Evolutionary conservation across 345 rosid genomes (phyloP).

Genomic region (Chamaenerion angustifolium): DNA sequence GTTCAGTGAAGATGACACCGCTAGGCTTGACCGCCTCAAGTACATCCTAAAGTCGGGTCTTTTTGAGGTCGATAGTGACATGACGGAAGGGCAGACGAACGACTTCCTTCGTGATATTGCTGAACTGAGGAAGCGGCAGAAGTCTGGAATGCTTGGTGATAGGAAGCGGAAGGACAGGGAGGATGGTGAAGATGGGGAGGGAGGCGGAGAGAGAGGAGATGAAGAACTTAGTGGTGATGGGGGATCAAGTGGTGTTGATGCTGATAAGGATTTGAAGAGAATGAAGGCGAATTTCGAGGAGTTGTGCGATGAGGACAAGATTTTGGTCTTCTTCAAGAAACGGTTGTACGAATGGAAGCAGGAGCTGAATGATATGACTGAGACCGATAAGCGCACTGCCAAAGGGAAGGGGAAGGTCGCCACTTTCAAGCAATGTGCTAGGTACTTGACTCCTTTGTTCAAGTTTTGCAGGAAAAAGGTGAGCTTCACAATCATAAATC

Average conservation of each 20-base stretch:
- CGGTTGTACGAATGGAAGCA: conserved; percentile 89
- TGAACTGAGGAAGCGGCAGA: conserved; percentile 89
- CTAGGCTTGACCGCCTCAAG: conserved; percentile 77
- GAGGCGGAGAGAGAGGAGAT: conserved; percentile 59
- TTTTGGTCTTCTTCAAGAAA: conserved; percentile 80
- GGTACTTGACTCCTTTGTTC: conserved; percentile 83
- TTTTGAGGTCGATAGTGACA: conserved; percentile 88
- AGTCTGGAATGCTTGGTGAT: conserved; percentile 53
- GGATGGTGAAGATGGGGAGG: conserved; percentile 59
- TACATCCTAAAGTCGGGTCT: conserved; percentile 66
- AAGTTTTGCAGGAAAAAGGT: conserved; percentile 98
- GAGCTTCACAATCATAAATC: conserved; percentile 2
- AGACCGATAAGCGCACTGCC: conserved; percentile 74
- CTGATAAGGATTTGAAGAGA: conserved; percentile 69
- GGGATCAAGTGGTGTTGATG: conserved; percentile 82
- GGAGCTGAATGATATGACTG: conserved; percentile 75
- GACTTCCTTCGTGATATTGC: conserved; percentile 87
- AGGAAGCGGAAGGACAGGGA: conserved; percentile 80
- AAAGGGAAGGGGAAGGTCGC: conserved; percentile 90
- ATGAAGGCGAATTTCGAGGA: conserved; percentile 87
- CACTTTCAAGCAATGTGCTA: conserved; percentile 90
- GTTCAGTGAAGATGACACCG: conserved; percentile 80
- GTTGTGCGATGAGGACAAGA: conserved; percentile 84
- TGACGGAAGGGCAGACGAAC: conserved; percentile 91
- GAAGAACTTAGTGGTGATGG: conserved; percentile 72